phyloP scores from a whole-genome alignment of 2,329 filamentous ascomycete genomes.

The Fusarium irregulare region DNA sequence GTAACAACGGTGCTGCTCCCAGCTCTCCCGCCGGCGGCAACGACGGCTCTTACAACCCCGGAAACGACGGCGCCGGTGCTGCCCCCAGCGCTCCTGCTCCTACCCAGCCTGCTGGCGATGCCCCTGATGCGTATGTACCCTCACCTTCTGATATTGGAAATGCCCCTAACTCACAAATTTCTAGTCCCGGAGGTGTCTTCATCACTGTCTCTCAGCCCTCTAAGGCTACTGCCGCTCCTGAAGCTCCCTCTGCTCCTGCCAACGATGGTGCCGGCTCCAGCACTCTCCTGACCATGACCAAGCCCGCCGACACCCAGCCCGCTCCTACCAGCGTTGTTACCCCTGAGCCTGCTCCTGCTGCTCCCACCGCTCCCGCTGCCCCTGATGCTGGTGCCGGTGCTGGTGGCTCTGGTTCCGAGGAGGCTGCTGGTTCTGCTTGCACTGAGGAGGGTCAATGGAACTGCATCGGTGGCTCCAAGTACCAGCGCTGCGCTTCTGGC shows the following conservation, averaged over 20 bases:
- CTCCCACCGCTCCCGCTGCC: slow-evolving; percentile 30
- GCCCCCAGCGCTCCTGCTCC: slow-evolving; percentile 27
- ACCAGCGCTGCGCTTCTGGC: slow-evolving; percentile 72
- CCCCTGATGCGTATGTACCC: slow-evolving; percentile 45
- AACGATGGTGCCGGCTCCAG: slow-evolving; percentile 23
- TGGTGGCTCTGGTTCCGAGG: slow-evolving; percentile 45
- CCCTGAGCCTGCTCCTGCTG: slow-evolving; percentile 24
- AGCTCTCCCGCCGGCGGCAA: not conserved
- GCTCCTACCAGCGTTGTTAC: slow-evolving; percentile 23
- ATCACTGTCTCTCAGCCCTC: slow-evolving; percentile 50
- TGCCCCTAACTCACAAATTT: slow-evolving; percentile 33
- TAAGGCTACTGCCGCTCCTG: slow-evolving; percentile 41
- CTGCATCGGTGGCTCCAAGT: slow-evolving; percentile 65
- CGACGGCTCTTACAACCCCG: slow-evolving; percentile 5
- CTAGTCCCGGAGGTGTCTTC: slow-evolving; percentile 58
- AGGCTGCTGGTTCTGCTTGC: slow-evolving; percentile 58
- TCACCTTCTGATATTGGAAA: slow-evolving; percentile 11
- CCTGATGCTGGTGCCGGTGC: slow-evolving; percentile 27
- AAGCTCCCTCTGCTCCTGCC: slow-evolving; percentile 35
- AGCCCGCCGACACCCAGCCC: slow-evolving; percentile 31
- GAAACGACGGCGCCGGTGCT: slow-evolving; percentile 5
- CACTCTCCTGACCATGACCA: slow-evolving; percentile 43
- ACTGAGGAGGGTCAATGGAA: slow-evolving; percentile 67
- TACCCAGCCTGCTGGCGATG: slow-evolving; percentile 36
- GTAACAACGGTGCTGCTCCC: slow-evolving; percentile 8